A percentile compares a stretch with the other conserved stretches of the same genome.
These are phyloP conservation scores for Fusarium solani-melongenae DNA, from an alignment of 2,329 filamentous ascomycete species.

Conservation along the genomic window DNA sequence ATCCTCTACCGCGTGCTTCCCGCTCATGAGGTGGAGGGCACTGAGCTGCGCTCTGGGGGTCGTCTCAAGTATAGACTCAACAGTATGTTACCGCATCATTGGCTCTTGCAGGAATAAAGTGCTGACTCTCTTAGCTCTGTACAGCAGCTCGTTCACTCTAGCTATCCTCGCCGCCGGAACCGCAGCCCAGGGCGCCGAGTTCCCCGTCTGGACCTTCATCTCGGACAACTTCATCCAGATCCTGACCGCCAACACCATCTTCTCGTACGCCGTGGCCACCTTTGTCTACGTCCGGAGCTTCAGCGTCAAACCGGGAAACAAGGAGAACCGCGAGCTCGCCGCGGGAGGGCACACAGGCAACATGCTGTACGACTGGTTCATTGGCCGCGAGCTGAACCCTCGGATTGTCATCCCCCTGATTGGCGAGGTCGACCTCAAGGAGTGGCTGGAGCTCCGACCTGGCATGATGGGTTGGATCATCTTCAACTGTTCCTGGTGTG, in stretches of 20 bases:
- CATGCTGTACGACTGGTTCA: conserved; percentile 94
- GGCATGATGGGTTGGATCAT: conserved; percentile 91
- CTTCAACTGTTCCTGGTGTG: conserved; percentile 84
- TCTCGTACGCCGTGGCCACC: conserved; percentile 77
- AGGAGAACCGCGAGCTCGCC: conserved; percentile 80
- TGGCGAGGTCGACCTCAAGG: conserved; percentile 89
- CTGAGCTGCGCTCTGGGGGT: conserved; percentile 75
- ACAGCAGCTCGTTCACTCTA: conserved; percentile 79
- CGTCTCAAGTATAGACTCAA: conserved; percentile 86
- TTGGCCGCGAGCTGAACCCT: conserved; percentile 94
- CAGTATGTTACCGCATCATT: conserved; percentile 57
- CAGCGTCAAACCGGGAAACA: conserved; percentile 79
- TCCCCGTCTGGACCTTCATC: conserved; percentile 91
- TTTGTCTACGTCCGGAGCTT: conserved; percentile 89
- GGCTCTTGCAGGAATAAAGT: conserved; percentile 19
- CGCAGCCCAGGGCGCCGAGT: conserved; percentile 79
- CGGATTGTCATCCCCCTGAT: conserved; percentile 82
- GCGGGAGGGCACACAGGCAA: conserved; percentile 86
- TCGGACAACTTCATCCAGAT: conserved; percentile 91
- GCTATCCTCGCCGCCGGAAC: conserved; percentile 80
- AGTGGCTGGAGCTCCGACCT: conserved; percentile 90
- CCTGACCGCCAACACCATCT: conserved; percentile 82
- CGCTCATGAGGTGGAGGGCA: conserved; percentile 76
- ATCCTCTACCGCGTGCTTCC: conserved; percentile 82
- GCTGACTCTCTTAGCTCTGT: conserved; percentile 68